phyloP scores from a whole-genome alignment of 1,139 yeast species.

The Taphrina sp. region DNA sequence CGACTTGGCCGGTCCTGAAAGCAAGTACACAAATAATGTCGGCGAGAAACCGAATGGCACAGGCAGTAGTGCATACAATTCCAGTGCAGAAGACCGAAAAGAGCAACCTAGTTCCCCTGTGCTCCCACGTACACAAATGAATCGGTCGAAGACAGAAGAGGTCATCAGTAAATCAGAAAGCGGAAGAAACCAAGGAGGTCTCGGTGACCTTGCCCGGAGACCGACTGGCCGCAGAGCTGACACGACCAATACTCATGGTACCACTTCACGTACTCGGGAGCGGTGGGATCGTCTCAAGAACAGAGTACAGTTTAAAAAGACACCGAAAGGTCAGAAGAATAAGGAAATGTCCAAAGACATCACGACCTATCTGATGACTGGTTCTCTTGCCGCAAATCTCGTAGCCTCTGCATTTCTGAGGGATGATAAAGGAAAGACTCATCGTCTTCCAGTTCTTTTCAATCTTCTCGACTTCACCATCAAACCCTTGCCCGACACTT shows the following conservation, averaged over 20 bases:
- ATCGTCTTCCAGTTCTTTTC: slow-evolving; percentile 77
- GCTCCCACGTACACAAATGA: too few relatives aligned
- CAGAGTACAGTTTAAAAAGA: slow-evolving; percentile 15
- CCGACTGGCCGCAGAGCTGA: background rate
- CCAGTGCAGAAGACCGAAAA: background rate
- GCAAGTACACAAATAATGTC: background rate
- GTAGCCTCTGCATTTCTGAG: slow-evolving; percentile 23
- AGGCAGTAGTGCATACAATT: background rate
- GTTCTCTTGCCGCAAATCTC: slow-evolving; percentile 13
- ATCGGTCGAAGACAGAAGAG: background rate
- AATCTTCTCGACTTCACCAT: slow-evolving; percentile 69
- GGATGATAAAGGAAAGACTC: slow-evolving; percentile 38
- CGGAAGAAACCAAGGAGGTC: background rate
- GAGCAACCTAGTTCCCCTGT: too few relatives aligned
- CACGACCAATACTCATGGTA: slow-evolving; percentile 1
- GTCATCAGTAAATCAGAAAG: background rate
- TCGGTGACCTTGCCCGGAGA: background rate
- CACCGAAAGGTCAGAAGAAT: slow-evolving; percentile 5
- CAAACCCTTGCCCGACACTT: slow-evolving; percentile 53
- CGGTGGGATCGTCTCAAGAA: slow-evolving; percentile 29
- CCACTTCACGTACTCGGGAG: slow-evolving; percentile 8
- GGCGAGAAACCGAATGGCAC: background rate
- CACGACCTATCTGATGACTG: slow-evolving; percentile 18
- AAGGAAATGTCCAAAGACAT: slow-evolving; percentile 25
- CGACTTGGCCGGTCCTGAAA: background rate